These are phyloP conservation scores for Starmerella bombicola DNA, from an alignment of 805 yeast species.

Conservation along the genomic window DNA sequence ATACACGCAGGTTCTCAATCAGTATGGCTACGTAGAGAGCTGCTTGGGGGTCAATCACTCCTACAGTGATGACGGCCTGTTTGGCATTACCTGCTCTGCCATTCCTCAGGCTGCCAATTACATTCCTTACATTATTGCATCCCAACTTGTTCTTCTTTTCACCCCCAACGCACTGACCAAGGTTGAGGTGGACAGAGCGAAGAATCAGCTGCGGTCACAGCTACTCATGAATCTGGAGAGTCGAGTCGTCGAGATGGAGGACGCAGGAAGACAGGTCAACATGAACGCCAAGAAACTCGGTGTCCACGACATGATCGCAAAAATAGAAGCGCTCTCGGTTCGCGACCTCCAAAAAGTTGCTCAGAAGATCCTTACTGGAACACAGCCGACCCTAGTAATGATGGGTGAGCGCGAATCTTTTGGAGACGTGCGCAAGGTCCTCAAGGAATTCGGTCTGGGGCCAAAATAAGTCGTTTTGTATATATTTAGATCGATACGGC, in stretches of 20 bases:
- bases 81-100: conserved; percentile 78
- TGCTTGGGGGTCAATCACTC: conserved; percentile 82
- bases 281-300: conserved; percentile 64
- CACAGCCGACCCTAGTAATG: conserved; percentile 72
- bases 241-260: conserved; percentile 87
- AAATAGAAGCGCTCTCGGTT: conserved; percentile 56
- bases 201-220: conserved; percentile 79
- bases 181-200: conserved; percentile 74
- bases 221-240: conserved; percentile 87
- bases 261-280: conserved; percentile 88
- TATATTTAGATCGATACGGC: no score
- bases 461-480: background rate
- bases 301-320: conserved; percentile 66
- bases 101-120: conserved; percentile 77
- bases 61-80: conserved; percentile 78
- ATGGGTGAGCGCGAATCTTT: conserved; percentile 78
- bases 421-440: conserved; percentile 64
- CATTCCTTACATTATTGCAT: conserved; percentile 64
- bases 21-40: conserved; percentile 80
- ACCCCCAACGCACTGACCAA: conserved; percentile 49
- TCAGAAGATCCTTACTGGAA: conserved; percentile 59
- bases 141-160: conserved; percentile 44
- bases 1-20: conserved; percentile 82
- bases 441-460: conserved; percentile 69
- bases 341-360: conserved; percentile 66